phyloP scores from a whole-genome alignment of 148 eudicot genomes.

The Silene latifolia region DNA sequence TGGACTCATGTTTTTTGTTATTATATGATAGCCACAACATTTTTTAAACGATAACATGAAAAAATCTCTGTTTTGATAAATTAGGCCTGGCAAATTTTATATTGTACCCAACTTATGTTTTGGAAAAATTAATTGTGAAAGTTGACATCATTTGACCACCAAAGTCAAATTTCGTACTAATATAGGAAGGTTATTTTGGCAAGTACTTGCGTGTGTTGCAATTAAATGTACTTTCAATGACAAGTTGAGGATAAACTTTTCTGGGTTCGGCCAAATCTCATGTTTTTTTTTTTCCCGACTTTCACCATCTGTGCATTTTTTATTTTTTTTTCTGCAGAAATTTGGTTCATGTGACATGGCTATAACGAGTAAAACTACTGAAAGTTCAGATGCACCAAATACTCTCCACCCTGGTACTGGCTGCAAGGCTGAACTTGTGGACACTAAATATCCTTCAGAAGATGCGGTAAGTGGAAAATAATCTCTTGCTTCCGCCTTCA shows the following conservation, averaged over 20 bases:
- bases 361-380: slow-evolving; percentile 33
- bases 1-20: too few relatives aligned
- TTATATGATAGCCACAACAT: too few relatives aligned
- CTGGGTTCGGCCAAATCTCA: too few relatives aligned
- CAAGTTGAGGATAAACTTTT: background rate
- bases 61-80: too few relatives aligned
- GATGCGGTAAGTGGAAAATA: slow-evolving; percentile 46
- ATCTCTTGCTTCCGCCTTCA: background rate
- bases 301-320: background rate
- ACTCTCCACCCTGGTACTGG: slow-evolving; percentile 30
- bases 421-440: slow-evolving; percentile 25
- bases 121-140: too few relatives aligned
- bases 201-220: too few relatives aligned
- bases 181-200: too few relatives aligned
- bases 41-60: too few relatives aligned
- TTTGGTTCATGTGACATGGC: slow-evolving; percentile 42
- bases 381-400: slow-evolving; percentile 30
- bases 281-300: background rate
- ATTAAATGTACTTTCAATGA: background rate
- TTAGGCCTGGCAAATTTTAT: too few relatives aligned
- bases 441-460: slow-evolving; percentile 31
- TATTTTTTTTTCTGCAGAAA: slow-evolving; percentile 33
- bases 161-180: too few relatives aligned
- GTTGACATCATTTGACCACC: too few relatives aligned
- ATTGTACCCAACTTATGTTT: too few relatives aligned